Conservation (phyloP, 2,329 filamentous ascomycete genomes). For the Diaporthe citriasiana region DNA sequence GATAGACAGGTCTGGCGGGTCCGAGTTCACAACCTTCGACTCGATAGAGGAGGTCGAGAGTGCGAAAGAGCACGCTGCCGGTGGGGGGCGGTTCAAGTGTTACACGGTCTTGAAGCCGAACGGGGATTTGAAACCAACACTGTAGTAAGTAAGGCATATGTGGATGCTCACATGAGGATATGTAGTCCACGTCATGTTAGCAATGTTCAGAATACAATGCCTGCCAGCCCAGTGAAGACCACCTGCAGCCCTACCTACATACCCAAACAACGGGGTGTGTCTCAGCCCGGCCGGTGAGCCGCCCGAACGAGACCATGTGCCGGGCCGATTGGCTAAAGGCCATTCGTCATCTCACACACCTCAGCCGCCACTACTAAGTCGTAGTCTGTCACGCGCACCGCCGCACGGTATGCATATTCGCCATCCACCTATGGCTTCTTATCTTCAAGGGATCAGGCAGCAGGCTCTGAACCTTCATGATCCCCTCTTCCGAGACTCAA, state of each 20-base stretch:
- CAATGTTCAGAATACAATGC: background rate
- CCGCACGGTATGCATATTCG: background rate
- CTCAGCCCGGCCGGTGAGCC: conserved; percentile 20
- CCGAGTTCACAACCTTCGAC: conserved; percentile 4
- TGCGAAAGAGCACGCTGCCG: background rate
- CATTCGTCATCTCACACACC: background rate
- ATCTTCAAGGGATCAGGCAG: too few relatives aligned
- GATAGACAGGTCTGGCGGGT: conserved; percentile 1
- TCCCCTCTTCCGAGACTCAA: background rate
- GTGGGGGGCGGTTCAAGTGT: background rate
- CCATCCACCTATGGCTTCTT: background rate
- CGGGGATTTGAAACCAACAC: background rate
- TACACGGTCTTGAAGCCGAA: conserved; percentile 5
- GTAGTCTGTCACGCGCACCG: conserved; percentile 26
- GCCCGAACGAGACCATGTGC: conserved; percentile 36
- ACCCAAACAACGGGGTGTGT: background rate
- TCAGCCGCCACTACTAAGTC: background rate
- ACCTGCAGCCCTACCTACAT: background rate
- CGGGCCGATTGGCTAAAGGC: conserved; percentile 35
- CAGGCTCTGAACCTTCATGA: background rate
- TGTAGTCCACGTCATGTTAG: background rate
- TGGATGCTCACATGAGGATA: background rate
- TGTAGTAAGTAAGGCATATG: background rate
- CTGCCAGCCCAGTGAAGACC: background rate
- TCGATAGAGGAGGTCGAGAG: background rate